Evolutionary conservation across 352 stramenopile genomes (phyloP), one percentile per base, ranked within the genome.

Genomic region (Globisporangium nunn): DNA sequence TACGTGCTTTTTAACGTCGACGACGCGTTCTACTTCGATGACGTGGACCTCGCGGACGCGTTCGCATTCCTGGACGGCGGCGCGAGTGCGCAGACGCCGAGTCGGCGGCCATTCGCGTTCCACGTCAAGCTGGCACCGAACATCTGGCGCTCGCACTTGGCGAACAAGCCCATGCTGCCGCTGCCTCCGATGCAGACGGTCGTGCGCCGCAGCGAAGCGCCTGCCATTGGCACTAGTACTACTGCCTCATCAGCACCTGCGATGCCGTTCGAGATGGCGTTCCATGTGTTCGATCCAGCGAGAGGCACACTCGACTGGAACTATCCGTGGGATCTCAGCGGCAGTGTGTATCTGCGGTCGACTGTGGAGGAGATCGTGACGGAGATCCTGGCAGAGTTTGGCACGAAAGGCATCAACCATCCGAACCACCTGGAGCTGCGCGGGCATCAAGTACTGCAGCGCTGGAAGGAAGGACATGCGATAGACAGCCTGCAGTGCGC

Each of bases 271-370:
- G 33, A 64, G 45, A 52, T 60, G 29, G 43, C 50, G 31, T 73
- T 70, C 60, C 60, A 74, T 37, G 64, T 63, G 53, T 86, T 87
- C 66, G 60, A 80, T 28, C 71, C 78, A 28, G 63, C 72, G 46
- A 52, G 65, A n/a, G 78, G 75, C 6, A 31, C 15, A 4, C 64
- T 74, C 33, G 87, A 96, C 50, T 96, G 81, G 81, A 74, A 82
- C 44, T 96, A 96, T 57, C 81, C 84, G 6, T 96, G 85, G 68
- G 87, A 96, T 67, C 68, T 96, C 28, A 93, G 82, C 50, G 83
- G 81, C n/a, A 87, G 77, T 3, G 59, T 96, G 15, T 96, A 96
- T 61, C 62, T 62, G 18, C 61, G 57, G 33, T 39, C 41, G 8
- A 72, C 74, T 23, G 68, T 77, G 28, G 15, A 58, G 33, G 70